These are phyloP conservation scores for Penicillium thymicola DNA, from an alignment of 2,329 filamentous ascomycete genomes.

Conservation along the genomic window DNA sequence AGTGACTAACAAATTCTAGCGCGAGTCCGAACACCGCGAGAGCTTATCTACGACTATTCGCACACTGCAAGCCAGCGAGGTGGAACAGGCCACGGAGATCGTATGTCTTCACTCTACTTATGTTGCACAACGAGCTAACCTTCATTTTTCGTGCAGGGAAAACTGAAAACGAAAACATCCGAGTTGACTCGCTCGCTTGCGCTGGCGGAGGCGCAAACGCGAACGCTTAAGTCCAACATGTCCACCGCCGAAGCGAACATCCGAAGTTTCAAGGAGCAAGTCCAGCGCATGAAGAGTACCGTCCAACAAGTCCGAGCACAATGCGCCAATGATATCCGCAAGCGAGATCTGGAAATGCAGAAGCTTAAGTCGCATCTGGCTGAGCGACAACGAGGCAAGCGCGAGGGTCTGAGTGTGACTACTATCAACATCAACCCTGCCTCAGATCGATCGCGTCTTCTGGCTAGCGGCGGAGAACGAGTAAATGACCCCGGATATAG, in stretches of 20 bases:
- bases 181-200: conserved; percentile 58
- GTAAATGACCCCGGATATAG: conserved; percentile 61
- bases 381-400: conserved; percentile 61
- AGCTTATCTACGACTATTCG: conserved; percentile 75
- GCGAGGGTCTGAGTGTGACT: conserved; percentile 51
- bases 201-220: conserved; percentile 66
- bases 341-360: conserved; percentile 84
- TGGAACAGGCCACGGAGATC: conserved; percentile 69
- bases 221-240: conserved; percentile 65
- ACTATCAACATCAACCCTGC: conserved; percentile 47
- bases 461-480: conserved; percentile 38
- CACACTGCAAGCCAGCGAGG: conserved; percentile 68
- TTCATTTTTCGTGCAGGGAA: conserved; percentile 38
- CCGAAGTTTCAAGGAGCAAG: conserved; percentile 78
- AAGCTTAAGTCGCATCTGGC: conserved; percentile 81
- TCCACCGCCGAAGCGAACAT: conserved; percentile 70
- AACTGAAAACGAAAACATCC: conserved; percentile 52
- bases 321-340: conserved; percentile 86
- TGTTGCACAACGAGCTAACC: neutral
- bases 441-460: conserved; percentile 32
- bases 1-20: conserved; percentile 49
- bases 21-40: conserved; percentile 86
- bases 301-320: conserved; percentile 80
- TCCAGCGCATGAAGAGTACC: conserved; percentile 71
- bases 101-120: conserved; percentile 38